Base-by-base conservation (phyloP, 768 basidiomycete genomes). In the Boletus pseudo-olivaceus region DNA sequence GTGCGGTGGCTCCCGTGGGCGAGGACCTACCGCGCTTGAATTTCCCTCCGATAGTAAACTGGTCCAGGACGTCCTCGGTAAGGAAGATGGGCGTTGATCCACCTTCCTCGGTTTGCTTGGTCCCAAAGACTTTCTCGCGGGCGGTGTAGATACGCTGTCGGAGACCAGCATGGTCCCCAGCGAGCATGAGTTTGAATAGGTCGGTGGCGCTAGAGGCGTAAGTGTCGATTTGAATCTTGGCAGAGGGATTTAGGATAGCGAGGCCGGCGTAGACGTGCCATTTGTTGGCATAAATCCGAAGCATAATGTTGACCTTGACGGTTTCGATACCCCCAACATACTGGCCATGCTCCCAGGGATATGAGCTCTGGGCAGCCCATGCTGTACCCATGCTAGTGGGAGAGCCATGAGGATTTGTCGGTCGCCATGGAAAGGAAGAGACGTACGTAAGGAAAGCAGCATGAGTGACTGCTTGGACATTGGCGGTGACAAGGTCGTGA, bases 201-300 rank as follows among this genome's bases (percentile, higher is more conserved):
- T 93, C 93, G 3, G 89, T 90, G 8, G 85, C 83, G 63, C 86
- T 88, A 54, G 82, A 81, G 4, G 96, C 87, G 67, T 87, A 99
- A 60, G 96, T 93, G 62, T 97, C 81, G 59, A 99, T 98, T 68
- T 98, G 96, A 1, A 78, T 70, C 39, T 82, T 82, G 0, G 97
- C 97, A 11, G 81, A 85, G 5, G 97, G 96, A 71, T 99, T 98
- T 57, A 99, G 82, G 67, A 98, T 92, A 1, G 96, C 96, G n/a
- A 99, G 82, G 2, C 97, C 96, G 14, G 96, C 96, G 69, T 99
- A 99, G 66, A 99, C 96, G 73, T 99, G 96, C 94, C 94, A 99
- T 56, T 93, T 88, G 71, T 94, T 97, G 41, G 92, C 82, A 72
- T 98, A 99, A 64, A 99, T 98, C 0, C 97, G 91, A 19, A 97